Evolutionary conservation across 306 rosid genomes (phyloP).

Genomic region (Acacia acuminata): DNA sequence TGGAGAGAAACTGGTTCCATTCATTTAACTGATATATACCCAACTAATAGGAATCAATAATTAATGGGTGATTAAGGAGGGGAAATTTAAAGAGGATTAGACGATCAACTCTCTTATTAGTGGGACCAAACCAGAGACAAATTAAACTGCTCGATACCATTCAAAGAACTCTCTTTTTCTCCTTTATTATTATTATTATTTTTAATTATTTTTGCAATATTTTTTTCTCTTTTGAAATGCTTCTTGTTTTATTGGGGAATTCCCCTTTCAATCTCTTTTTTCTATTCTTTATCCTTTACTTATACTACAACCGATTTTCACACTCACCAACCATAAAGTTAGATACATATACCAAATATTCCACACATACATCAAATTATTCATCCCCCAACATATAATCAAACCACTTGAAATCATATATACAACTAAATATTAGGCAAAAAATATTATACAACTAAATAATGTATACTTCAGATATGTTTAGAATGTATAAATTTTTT

Average conservation of each 20-base stretch:
- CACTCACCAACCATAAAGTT: not conserved
- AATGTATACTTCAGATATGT: not conserved
- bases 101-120: not conserved
- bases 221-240: constrained; percentile 32
- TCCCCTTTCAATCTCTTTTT: constrained; percentile 34
- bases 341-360: constrained; percentile 3
- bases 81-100: not conserved
- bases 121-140: not conserved
- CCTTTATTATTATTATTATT: constrained; percentile 37
- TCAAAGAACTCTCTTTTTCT: constrained; percentile 22
- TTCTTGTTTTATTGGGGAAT: constrained; percentile 58
- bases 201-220: not conserved
- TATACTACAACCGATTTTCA: constrained; percentile 17
- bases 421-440: not conserved
- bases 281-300: constrained; percentile 23
- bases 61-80: too few species aligned
- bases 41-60: not conserved
- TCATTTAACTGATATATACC: not conserved
- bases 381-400: not conserved
- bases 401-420: not conserved
- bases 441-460: not conserved
- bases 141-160: not conserved
- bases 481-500: not conserved
- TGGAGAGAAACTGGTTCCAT: not conserved
- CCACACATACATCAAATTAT: not conserved